Conservation (phyloP, 192 early-diverging fungal genomes). For the Coemansia sp. region DNA sequence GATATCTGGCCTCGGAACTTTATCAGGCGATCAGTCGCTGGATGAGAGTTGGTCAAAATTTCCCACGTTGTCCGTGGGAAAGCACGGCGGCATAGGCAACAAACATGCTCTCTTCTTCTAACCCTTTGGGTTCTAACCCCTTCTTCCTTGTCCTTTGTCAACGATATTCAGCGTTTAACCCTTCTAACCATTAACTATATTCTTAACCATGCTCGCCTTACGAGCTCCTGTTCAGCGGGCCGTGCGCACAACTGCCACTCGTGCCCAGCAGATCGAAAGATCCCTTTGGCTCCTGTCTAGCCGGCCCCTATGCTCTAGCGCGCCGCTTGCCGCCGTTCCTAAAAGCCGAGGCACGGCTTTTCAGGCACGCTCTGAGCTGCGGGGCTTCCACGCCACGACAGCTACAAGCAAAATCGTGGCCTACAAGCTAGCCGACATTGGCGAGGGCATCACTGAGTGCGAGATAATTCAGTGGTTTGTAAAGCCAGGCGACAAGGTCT, state of each 20-base stretch:
- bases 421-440: slow-evolving; percentile 95
- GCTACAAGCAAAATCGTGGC: slow-evolving; percentile 59
- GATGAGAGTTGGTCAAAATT: not conserved
- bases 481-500: slow-evolving; percentile 84
- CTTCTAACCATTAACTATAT: not conserved
- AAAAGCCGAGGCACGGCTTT: not conserved
- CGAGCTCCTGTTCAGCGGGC: slow-evolving; percentile 1
- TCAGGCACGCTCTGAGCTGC: not conserved
- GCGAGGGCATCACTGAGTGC: slow-evolving; percentile 97
- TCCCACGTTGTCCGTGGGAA: not conserved
- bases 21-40: not conserved
- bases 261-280: not conserved
- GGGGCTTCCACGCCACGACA: slow-evolving; percentile 59
- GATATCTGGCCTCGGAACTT: not conserved
- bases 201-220: not conserved
- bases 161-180: not conserved
- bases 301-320: not conserved
- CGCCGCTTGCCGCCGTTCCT: not conserved
- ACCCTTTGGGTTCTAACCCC: too few species aligned
- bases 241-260: not conserved
- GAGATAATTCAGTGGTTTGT: slow-evolving; percentile 99
- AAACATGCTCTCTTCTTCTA: not conserved
- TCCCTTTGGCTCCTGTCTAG: not conserved
- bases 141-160: not conserved
- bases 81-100: too few species aligned